phyloP scores from a whole-genome alignment of 1,284 basidiomycete species.

The Chiua sp. region DNA sequence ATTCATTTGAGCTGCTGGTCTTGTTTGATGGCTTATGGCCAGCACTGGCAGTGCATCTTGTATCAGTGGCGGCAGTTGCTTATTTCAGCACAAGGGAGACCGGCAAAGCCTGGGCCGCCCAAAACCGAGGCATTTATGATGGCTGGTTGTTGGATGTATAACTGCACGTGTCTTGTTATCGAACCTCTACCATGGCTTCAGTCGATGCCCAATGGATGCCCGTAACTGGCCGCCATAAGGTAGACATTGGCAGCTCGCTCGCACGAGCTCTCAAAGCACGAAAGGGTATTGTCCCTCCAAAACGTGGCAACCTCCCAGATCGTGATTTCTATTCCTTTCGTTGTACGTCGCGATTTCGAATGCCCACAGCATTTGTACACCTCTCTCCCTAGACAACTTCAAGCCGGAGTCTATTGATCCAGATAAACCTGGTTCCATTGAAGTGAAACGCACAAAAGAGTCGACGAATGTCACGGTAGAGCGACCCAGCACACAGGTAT shows the following conservation, averaged over 20 bases:
- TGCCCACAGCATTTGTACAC: conserved; percentile 9
- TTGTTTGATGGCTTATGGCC: not conserved
- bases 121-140: conserved; percentile 23
- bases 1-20: not conserved
- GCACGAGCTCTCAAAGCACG: conserved; percentile 63
- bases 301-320: conserved; percentile 53
- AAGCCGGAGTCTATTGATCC: conserved; percentile 72
- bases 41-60: too few species aligned
- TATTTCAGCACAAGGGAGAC: conserved; percentile 31
- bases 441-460: conserved; percentile 57
- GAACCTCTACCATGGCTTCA: conserved; percentile 48
- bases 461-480: conserved; percentile 59
- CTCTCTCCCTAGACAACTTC: conserved; percentile 62
- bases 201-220: conserved; percentile 59
- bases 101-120: conserved; percentile 1
- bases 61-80: conserved; percentile 15
- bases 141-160: conserved; percentile 2
- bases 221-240: conserved; percentile 54
- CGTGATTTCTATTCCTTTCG: conserved; percentile 74
- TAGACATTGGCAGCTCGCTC: conserved; percentile 63
- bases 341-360: conserved; percentile 51
- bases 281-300: conserved; percentile 49
- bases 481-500: conserved; percentile 65
- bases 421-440: conserved; percentile 65
- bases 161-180: conserved; percentile 26